Conservation (phyloP, 202 grass and related monocot species). For the Elaeis oleifera region DNA sequence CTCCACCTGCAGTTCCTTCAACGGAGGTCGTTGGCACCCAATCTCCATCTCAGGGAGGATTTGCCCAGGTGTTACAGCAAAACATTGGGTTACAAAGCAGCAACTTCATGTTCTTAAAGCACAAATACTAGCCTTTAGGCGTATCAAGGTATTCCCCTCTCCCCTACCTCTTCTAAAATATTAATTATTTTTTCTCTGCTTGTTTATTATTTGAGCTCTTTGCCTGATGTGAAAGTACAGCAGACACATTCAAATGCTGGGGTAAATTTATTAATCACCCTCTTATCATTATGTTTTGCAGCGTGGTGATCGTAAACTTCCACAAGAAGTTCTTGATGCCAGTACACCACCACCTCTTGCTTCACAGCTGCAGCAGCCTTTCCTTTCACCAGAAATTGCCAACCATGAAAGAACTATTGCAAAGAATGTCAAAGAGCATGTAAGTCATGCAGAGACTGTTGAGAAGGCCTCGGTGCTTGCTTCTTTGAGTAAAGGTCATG, state of each 20-base stretch:
- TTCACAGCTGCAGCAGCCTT: conserved; percentile 37
- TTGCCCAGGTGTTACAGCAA: background rate
- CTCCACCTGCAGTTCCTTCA: background rate
- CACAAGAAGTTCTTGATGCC: conserved; percentile 83
- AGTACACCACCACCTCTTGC: conserved; percentile 44
- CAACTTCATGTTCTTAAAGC: conserved; percentile 23
- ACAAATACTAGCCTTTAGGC: conserved; percentile 23
- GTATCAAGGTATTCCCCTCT: conserved; percentile 8
- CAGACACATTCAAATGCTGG: no score
- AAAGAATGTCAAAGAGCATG: conserved; percentile 37
- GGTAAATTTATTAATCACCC: no score
- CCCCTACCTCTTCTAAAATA: background rate
- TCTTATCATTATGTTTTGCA: conserved; percentile 18
- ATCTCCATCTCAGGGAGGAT: conserved; percentile 2
- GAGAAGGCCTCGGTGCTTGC: conserved; percentile 42
- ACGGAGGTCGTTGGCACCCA: background rate
- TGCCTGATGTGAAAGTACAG: no score
- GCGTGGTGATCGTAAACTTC: conserved; percentile 78
- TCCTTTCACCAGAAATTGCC: conserved; percentile 15
- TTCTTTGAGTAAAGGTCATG: conserved; percentile 31
- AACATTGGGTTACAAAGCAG: conserved; percentile 11
- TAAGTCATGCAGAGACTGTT: conserved; percentile 37
- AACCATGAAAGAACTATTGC: conserved; percentile 26
- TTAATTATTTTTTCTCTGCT: no score
- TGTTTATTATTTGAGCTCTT: no score